phyloP scores from a whole-genome alignment of 768 basidiomycete genomes.

The Heimioporus sp. region DNA sequence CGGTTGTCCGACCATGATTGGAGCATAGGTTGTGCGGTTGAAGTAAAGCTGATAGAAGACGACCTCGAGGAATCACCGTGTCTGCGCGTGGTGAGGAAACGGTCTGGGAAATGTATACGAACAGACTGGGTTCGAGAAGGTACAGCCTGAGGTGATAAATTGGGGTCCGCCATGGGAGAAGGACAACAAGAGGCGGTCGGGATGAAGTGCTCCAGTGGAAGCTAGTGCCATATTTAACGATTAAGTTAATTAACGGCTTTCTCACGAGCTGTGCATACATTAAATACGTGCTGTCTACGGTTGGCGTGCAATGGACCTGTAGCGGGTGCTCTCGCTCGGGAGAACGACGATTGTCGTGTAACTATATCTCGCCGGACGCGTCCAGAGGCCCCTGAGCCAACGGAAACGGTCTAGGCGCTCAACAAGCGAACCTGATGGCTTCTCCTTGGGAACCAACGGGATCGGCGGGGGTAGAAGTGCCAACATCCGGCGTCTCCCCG shows the following conservation, averaged over 20 bases:
- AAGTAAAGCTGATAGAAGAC: conserved; percentile 25
- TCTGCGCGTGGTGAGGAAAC: conserved; percentile 24
- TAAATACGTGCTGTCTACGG: conserved; percentile 2
- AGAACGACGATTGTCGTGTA: neutral
- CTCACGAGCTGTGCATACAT: conserved; percentile 12
- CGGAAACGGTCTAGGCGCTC: conserved; percentile 14
- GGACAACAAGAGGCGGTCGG: neutral
- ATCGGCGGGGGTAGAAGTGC: neutral
- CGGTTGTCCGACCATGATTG: conserved; percentile 14
- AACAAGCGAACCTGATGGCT: conserved; percentile 1
- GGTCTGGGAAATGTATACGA: conserved; percentile 36
- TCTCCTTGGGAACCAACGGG: conserved; percentile 1
- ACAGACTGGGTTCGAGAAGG: conserved; percentile 15
- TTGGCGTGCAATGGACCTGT: conserved; percentile 10
- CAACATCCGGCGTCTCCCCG: neutral
- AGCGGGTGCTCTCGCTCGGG: conserved; percentile 8
- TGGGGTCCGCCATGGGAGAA: conserved; percentile 31
- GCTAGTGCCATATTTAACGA: neutral
- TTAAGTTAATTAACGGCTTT: conserved; percentile 6
- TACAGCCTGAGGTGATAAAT: conserved; percentile 10
- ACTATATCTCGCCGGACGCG: neutral
- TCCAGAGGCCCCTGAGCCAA: neutral
- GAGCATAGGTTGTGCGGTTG: conserved; percentile 13
- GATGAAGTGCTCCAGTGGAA: neutral
- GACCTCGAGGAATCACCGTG: conserved; percentile 31